These are phyloP conservation scores for Moricandia arvensis DNA, from an alignment of 345 rosid species.

Conservation along the genomic window DNA sequence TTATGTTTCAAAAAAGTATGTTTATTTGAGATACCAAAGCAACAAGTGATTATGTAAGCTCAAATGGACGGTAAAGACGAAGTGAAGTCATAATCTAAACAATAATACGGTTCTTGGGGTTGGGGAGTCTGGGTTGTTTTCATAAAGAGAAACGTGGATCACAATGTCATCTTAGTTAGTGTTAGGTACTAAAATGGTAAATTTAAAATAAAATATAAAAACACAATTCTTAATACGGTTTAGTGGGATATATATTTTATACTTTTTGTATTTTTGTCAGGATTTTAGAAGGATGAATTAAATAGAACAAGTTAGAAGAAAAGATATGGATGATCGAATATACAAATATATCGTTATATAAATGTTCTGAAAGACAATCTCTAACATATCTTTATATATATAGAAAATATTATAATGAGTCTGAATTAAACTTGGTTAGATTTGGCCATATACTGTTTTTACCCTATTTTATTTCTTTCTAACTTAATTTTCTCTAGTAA, in stretches of 20 bases:
- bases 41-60: not conserved
- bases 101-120: not conserved
- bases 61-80: constrained; percentile 4
- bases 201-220: not conserved
- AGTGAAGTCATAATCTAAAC: not conserved
- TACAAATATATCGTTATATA: not conserved
- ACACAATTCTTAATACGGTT: not conserved
- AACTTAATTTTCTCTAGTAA: too few species aligned
- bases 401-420: too few species aligned
- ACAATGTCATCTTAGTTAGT: not conserved
- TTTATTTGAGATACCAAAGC: not conserved
- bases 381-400: too few species aligned
- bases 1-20: not conserved
- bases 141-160: not conserved
- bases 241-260: not conserved
- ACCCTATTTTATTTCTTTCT: too few species aligned
- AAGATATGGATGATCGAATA: not conserved
- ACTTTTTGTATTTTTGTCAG: not conserved
- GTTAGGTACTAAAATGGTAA: not conserved
- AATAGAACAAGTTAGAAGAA: not conserved
- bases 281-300: not conserved
- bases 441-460: too few species aligned
- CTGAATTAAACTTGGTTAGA: not conserved
- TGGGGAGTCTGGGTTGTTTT: not conserved
- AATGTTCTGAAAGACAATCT: not conserved